Conservation (phyloP, 2,329 filamentous ascomycete species). For the Simplicillium sp. region DNA sequence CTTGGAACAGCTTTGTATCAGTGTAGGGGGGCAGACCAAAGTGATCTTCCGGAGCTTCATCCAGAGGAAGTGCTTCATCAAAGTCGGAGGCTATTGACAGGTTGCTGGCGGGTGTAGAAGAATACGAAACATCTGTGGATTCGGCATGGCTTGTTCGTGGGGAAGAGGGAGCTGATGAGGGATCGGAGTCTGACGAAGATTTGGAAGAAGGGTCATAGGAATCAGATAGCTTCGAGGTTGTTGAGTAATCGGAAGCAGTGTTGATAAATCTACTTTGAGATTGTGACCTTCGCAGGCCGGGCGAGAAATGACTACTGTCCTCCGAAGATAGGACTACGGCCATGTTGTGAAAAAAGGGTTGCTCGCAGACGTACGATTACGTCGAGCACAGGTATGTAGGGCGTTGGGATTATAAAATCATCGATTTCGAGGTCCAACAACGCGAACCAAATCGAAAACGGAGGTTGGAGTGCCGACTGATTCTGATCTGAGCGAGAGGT, state of each 20-base stretch:
- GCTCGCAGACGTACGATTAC: background rate
- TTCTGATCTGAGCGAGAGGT: too few relatives aligned
- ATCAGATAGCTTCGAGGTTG: slow-evolving; percentile 37
- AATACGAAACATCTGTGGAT: slow-evolving; percentile 46
- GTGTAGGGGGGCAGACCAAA: slow-evolving; percentile 36
- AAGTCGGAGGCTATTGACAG: slow-evolving; percentile 51
- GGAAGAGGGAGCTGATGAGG: slow-evolving; percentile 47
- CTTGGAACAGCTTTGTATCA: slow-evolving; percentile 33
- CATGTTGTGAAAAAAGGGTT: slow-evolving; percentile 26
- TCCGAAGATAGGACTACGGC: slow-evolving; percentile 48
- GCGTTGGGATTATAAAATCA: slow-evolving; percentile 4
- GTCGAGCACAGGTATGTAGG: background rate
- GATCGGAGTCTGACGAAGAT: slow-evolving; percentile 34
- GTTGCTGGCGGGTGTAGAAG: slow-evolving; percentile 55
- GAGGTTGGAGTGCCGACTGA: too few relatives aligned
- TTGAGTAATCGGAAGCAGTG: slow-evolving; percentile 28
- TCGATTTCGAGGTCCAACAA: background rate
- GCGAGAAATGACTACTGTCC: slow-evolving; percentile 46
- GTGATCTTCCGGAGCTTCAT: slow-evolving; percentile 34
- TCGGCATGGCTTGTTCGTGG: slow-evolving; percentile 42
- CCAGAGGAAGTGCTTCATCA: slow-evolving; percentile 36
- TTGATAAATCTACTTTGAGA: slow-evolving; percentile 48
- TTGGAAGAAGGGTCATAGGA: slow-evolving; percentile 33
- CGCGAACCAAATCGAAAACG: too few relatives aligned
- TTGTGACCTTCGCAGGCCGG: slow-evolving; percentile 47